Evolutionary conservation across 495 filamentous ascomycete genomes (phyloP), one percentile per base, ranked within the genome.

Genomic region (Tuber melanosporum): DNA sequence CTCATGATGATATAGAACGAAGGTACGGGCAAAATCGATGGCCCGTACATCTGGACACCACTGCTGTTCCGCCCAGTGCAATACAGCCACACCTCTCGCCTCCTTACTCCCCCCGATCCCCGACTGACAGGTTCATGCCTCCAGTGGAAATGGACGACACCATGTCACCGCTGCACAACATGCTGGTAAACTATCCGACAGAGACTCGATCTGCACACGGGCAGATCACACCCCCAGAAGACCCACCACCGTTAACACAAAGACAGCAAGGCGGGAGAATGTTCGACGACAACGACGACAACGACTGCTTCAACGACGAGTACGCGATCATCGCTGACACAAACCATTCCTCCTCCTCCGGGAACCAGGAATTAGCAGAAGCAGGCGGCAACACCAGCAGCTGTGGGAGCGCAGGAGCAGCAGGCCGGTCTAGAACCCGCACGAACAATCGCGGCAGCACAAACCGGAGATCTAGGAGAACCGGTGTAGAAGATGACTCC

Each of bases 161-260:
- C 12, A 66, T 66, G 57, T 66, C 57, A 66, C 57, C 57, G 14
- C 14, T 66, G 14, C 57, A 66, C 26, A 66, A 66, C 57, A 66
- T 66, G 57, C 57, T 66, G 57, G 57, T 66, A 66, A 66, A 66
- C 26, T 66, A 36, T 36, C 15, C 57, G 12, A 66, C 57, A 36
- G 57, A 66, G 15, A 66, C 75, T 3, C 72, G 75, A 32, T 74
- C 75, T n/a, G 47, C 73, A 57, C 75, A 77, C 41, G 75, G 75
- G 2, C 75, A 77, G 52, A 72, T 77, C 17, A 77, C 75, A 1
- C 75, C 75, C 22, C 75, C 75, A 42, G 75, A 77, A 20, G 75
- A 77, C 49, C 44, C 32, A 42, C 41, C 15, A 26, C 26, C 57
- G 26, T 36, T 66, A 66, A 66, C 26, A 36, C 14, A 26, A 36